Evolutionary conservation across 371 early-diverging fungal genomes (phyloP).

Genomic region (Saksenaea vasiformis): DNA sequence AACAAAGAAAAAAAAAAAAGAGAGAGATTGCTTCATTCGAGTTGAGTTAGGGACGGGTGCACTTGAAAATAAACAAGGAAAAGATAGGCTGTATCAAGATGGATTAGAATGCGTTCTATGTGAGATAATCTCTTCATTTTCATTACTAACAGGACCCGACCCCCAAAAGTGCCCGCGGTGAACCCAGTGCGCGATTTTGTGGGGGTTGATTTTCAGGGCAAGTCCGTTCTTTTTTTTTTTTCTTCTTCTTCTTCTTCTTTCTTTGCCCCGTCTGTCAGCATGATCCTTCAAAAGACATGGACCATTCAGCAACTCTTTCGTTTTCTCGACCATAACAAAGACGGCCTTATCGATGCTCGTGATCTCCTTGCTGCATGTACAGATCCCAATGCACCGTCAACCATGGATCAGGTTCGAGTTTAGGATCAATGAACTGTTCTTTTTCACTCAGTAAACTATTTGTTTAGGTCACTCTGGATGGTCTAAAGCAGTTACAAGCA

Average conservation of each 20-base stretch:
- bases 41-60: no score
- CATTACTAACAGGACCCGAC: no score
- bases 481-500: constrained; percentile 14
- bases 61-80: no score
- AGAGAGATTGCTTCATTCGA: no score
- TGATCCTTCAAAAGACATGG: constrained; percentile 34
- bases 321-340: constrained; percentile 60
- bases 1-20: no score
- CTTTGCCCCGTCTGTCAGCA: background rate
- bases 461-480: constrained; percentile 17
- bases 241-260: background rate
- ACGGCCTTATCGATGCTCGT: constrained; percentile 57
- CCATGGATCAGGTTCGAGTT: constrained; percentile 39
- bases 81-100: no score
- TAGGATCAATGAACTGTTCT: background rate
- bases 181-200: no score
- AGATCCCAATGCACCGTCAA: constrained; percentile 28
- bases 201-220: background rate
- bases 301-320: constrained; percentile 54
- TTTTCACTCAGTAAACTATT: background rate
- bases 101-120: no score
- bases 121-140: no score
- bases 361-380: constrained; percentile 52
- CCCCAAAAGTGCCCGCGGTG: no score
- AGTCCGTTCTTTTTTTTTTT: background rate